phyloP scores from a whole-genome alignment of 2,329 filamentous ascomycete genomes.

The Colletotrichum simmondsii region DNA sequence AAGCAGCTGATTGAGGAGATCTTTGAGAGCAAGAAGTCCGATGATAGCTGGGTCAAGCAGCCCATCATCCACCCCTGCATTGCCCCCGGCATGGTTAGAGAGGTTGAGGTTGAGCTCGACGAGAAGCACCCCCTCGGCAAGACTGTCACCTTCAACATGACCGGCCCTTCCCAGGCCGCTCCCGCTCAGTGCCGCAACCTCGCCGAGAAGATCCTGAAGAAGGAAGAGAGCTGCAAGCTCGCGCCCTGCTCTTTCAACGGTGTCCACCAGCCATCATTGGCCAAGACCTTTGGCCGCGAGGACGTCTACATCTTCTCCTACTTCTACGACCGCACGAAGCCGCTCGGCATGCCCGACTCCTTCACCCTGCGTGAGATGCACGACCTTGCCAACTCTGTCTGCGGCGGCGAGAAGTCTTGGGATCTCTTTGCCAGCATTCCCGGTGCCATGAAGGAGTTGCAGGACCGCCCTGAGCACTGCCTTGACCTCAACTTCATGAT shows the following conservation, averaged over 20 bases:
- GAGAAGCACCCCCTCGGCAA: constrained; percentile 73
- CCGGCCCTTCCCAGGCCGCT: constrained; percentile 79
- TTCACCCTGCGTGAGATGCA: constrained; percentile 93
- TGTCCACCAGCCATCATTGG: constrained; percentile 90
- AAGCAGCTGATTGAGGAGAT: constrained; percentile 78
- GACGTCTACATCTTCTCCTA: constrained; percentile 98
- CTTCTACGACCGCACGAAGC: constrained; percentile 95
- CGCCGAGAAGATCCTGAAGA: constrained; percentile 90
- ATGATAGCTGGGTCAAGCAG: constrained; percentile 74
- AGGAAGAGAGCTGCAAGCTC: constrained; percentile 83
- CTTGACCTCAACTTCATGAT: constrained; percentile 98
- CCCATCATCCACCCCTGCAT: constrained; percentile 89
- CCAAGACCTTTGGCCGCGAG: constrained; percentile 90
- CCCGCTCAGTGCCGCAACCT: constrained; percentile 90
- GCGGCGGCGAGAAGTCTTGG: constrained; percentile 82
- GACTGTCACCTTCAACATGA: constrained; percentile 82
- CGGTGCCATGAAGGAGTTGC: constrained; percentile 82
- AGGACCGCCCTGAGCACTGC: constrained; percentile 88
- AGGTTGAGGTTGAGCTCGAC: constrained; percentile 78
- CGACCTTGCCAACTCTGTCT: constrained; percentile 86
- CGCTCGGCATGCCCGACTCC: constrained; percentile 97
- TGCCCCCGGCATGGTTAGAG: constrained; percentile 79
- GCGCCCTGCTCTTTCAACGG: constrained; percentile 99
- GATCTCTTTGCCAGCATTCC: constrained; percentile 81
- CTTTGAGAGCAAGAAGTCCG: constrained; percentile 69